Evolutionary conservation across 441 rosid genomes (phyloP), one percentile per base, ranked within the genome.

Genomic region (Eutrema salsugineum): DNA sequence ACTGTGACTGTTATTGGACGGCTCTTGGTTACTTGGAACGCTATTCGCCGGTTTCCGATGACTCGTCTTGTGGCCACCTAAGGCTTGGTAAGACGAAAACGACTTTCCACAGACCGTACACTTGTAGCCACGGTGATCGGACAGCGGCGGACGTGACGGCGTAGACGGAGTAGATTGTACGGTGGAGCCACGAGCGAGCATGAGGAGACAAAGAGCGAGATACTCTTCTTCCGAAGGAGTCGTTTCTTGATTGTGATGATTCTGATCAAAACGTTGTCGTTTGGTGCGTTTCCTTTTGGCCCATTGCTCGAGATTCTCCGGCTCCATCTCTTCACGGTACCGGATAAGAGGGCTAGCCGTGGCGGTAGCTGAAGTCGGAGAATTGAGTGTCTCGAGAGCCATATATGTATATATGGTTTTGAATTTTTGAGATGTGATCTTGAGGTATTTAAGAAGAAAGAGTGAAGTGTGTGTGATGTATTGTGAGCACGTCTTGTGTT

Each of bases 171-270:
- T 65, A 16, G 65, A 28, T n/a, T 33, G 35, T 5, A n/a, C 70
- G 36, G 58, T 1, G 42, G 79, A 44, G 57, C 97, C 97, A 48
- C 93, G 88, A 68, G 99, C 94, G 42, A 94, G 95, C 99, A 91
- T 94, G 74, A 91, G 68, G 51, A 94, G 93, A 76, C 97, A 94
- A 57, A 94, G 92, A 64, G 99, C 98, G 17, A 94, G 92, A 56
- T 91, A 93, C 78, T 93, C 98, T 50, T 93, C 98, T 76, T 93
- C 97, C 0, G 92, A 82, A 28, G 87, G 84, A 27, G 78, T 5
- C 5, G 72, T 71, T 42, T 71, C 72, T 33, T 59, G 80, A 42
- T 24, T 43, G 20, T 47, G 50, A 38, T 80, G 77, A 38, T 80
- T 51, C 28, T 63, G 68, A 42, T 75, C 70, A 44, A 77, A 51